Evolutionary conservation across 140 eudicot species (phyloP).

Genomic region (Flaveria floridana): DNA sequence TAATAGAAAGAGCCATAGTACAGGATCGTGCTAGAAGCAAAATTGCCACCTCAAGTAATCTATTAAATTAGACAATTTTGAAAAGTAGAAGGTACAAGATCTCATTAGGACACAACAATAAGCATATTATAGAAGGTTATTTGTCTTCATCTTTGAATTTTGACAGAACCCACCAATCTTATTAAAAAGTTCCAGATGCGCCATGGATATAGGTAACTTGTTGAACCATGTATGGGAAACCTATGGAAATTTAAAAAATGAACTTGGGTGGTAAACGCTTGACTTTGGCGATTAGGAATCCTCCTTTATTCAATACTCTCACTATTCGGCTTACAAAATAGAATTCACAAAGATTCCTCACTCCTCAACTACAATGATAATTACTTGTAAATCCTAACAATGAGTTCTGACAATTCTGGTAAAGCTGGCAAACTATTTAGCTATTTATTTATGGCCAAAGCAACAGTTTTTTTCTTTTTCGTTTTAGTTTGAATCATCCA

Average conservation of each 20-base stretch:
- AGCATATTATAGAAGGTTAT: not conserved
- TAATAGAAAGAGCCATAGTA: slow-evolving; percentile 9
- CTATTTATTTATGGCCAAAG: not conserved
- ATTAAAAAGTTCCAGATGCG: not conserved
- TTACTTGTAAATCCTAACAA: not conserved
- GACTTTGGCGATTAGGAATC: not conserved
- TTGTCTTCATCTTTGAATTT: not conserved
- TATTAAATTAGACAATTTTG: not conserved
- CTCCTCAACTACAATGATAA: not conserved
- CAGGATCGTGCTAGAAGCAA: not conserved
- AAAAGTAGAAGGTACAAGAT: not conserved
- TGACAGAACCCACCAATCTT: not conserved
- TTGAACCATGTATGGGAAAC: not conserved
- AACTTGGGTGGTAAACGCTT: not conserved
- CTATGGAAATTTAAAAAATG: not conserved
- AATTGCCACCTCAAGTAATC: not conserved
- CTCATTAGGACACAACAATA: not conserved
- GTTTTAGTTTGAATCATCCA: not conserved
- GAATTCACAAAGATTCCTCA: not conserved
- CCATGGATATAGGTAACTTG: not conserved
- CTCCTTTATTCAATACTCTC: not conserved
- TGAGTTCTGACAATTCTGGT: not conserved
- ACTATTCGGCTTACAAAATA: not conserved
- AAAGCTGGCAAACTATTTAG: not conserved
- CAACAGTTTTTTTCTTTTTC: not conserved